These are phyloP conservation scores for Lunularia cruciata DNA, from an alignment of 225 moss, liverwort and hornwort genomes.

Conservation along the genomic window DNA sequence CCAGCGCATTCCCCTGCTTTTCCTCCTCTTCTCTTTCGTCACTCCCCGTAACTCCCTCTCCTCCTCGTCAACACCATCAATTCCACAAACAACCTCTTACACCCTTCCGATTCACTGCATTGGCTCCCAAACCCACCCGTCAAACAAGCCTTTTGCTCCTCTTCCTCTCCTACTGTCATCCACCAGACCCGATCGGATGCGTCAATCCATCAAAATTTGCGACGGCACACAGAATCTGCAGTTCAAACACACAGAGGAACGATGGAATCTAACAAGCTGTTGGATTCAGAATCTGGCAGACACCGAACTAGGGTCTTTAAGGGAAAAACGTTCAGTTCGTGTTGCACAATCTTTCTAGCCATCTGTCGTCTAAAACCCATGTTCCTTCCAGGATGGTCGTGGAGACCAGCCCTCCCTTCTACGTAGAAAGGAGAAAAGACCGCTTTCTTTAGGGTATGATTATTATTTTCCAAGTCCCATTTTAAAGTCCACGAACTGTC, in stretches of 20 bases:
- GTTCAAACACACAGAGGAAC: background rate
- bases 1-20: too few species aligned
- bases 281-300: slow-evolving; percentile 2
- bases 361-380: too few species aligned
- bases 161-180: too few species aligned
- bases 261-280: background rate
- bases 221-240: background rate
- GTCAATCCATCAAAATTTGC: slow-evolving; percentile 13
- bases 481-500: too few species aligned
- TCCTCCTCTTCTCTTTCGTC: background rate
- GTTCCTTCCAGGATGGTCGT: background rate
- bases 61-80: background rate
- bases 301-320: background rate
- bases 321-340: background rate
- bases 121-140: background rate
- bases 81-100: background rate
- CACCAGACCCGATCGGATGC: background rate
- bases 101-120: background rate
- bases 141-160: background rate
- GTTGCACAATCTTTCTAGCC: background rate
- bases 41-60: background rate
- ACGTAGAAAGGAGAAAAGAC: too few species aligned
- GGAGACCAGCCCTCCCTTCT: background rate
- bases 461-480: too few species aligned
- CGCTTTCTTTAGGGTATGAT: too few species aligned